Evolutionary conservation across 2,329 filamentous ascomycete genomes (phyloP).

Genomic region (Pseudocercospora fijiensis): DNA sequence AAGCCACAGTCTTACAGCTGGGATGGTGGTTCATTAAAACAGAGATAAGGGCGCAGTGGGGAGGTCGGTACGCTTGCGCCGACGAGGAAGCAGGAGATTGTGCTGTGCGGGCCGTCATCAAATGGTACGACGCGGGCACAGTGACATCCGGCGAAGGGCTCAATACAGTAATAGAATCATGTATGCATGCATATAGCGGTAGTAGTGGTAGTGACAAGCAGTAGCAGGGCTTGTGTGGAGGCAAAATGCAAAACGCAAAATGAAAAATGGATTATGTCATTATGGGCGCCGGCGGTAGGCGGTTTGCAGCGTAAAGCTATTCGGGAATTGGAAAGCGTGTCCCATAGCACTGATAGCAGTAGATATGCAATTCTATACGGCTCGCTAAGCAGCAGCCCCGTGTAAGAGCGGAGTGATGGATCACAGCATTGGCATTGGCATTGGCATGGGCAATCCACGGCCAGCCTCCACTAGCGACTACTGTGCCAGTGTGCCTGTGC

Average conservation of each 20-base stretch:
- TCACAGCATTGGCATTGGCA: conserved; percentile 5
- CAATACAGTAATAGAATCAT: background rate
- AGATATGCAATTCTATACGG: conserved; percentile 7
- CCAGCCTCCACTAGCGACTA: no score
- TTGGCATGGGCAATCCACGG: background rate
- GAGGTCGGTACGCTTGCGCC: conserved; percentile 17
- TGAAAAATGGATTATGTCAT: no score
- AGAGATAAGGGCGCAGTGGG: conserved; percentile 8
- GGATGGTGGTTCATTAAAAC: conserved; percentile 4
- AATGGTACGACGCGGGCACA: background rate
- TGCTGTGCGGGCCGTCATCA: conserved; percentile 8
- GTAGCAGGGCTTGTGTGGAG: no score
- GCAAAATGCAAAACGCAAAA: background rate
- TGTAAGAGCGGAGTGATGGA: background rate
- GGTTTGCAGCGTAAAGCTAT: background rate
- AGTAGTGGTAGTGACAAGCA: no score
- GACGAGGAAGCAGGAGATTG: conserved; percentile 12
- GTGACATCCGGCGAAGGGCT: background rate
- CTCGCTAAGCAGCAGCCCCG: background rate
- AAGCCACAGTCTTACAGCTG: conserved; percentile 7
- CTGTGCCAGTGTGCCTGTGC: no score
- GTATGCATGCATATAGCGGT: background rate
- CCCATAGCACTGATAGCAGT: conserved; percentile 2
- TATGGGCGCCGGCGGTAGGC: no score
- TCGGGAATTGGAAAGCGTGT: background rate